Evolutionary conservation across 352 stramenopile genomes (phyloP).

Genomic region (Globisporangium polare): DNA sequence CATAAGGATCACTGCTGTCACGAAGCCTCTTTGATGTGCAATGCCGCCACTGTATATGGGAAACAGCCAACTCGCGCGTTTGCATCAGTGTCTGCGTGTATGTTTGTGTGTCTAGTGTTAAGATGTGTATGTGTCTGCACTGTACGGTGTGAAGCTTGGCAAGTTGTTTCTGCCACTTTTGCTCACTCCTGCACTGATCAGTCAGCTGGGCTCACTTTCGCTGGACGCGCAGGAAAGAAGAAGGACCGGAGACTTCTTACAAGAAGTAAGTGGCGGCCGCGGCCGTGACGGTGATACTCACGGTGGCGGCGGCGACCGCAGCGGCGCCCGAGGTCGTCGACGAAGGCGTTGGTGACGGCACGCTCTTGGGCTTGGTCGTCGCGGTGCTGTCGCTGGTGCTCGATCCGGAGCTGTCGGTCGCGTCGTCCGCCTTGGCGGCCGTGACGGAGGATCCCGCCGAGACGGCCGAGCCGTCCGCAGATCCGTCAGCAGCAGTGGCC

Average conservation of each 20-base stretch:
- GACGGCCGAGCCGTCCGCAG: not conserved
- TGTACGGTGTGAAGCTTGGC: not conserved
- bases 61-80: not conserved
- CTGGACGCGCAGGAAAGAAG: not conserved
- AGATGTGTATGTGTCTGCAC: not conserved
- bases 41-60: not conserved
- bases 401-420: slow-evolving; percentile 11
- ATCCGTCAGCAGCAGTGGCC: not conserved
- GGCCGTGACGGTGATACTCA: slow-evolving; percentile 14
- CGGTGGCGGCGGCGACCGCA: slow-evolving; percentile 8
- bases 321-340: slow-evolving; percentile 13
- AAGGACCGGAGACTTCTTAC: slow-evolving; percentile 6
- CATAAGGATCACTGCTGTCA: too few species aligned
- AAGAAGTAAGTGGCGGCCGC: slow-evolving; percentile 18
- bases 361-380: slow-evolving; percentile 8
- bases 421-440: not conserved
- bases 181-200: not conserved
- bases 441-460: not conserved
- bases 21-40: too few species aligned
- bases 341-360: slow-evolving; percentile 3
- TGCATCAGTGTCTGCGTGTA: not conserved
- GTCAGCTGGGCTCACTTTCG: not conserved
- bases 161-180: too few species aligned
- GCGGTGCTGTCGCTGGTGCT: slow-evolving; percentile 6
- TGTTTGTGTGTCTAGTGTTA: not conserved